phyloP scores from a whole-genome alignment of 805 yeast species.

The Kuraishia cidri region DNA sequence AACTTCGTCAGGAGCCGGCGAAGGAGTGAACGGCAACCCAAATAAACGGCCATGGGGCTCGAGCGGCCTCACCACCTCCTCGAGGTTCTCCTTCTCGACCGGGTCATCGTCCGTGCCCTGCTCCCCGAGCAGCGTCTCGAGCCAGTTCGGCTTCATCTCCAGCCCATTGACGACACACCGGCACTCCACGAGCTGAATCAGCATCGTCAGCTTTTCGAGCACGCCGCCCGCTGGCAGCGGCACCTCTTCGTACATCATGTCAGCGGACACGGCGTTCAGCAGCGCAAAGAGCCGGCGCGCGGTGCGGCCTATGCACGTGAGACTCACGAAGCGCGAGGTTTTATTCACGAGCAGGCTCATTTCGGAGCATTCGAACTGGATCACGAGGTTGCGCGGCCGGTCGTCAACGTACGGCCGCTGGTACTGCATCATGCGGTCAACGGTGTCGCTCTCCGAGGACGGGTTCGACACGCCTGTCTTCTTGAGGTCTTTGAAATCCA shows the following conservation, averaged over 20 bases:
- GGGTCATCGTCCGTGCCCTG: background rate
- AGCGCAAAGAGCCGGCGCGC: slow-evolving; percentile 13
- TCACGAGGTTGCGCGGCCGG: slow-evolving; percentile 23
- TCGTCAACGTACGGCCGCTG: no score
- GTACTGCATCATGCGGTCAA: no score
- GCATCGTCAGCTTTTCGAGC: slow-evolving; percentile 10
- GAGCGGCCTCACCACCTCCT: no score
- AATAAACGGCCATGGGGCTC: background rate
- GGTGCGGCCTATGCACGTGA: slow-evolving; percentile 12
- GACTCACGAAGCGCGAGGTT: slow-evolving; percentile 16
- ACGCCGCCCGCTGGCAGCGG: background rate
- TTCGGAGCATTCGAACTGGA: slow-evolving; percentile 28
- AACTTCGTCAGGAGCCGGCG: slow-evolving; percentile 24
- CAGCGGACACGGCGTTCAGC: slow-evolving; percentile 12
- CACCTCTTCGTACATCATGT: slow-evolving; percentile 14
- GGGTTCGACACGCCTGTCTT: slow-evolving; percentile 19
- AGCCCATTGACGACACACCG: slow-evolving; percentile 14
- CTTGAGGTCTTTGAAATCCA: slow-evolving; percentile 38
- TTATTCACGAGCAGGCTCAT: slow-evolving; percentile 21
- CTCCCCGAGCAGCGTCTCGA: slow-evolving; percentile 5
- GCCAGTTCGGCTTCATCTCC: slow-evolving; percentile 19
- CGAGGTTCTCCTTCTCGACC: no score
- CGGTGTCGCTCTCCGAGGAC: background rate
- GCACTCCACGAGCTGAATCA: slow-evolving; percentile 11
- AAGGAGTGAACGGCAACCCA: slow-evolving; percentile 1